These are phyloP conservation scores for Penicillium canariense DNA, from an alignment of 495 filamentous ascomycete species.

Conservation along the genomic window DNA sequence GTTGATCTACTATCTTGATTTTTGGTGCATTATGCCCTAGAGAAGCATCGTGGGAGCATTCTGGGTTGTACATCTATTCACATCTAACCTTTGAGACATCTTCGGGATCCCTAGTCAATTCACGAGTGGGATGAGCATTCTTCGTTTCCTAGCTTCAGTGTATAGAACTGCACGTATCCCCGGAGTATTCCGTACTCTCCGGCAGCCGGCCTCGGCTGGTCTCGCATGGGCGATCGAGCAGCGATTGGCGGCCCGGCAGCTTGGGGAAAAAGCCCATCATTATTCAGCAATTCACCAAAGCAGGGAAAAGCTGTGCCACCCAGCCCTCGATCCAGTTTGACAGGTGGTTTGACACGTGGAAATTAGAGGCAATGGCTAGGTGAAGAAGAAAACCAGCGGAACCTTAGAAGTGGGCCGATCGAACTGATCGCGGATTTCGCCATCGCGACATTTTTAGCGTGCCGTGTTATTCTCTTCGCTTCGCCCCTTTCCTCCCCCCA, in stretches of 20 bases:
- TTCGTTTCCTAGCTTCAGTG: too few relatives aligned
- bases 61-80: conserved; percentile 27
- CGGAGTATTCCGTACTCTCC: background rate
- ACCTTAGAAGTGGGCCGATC: conserved; percentile 13
- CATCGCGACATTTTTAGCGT: conserved; percentile 26
- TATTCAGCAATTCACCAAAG: background rate
- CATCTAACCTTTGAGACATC: conserved; percentile 7
- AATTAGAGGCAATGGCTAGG: background rate
- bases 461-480: conserved; percentile 1
- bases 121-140: too few relatives aligned
- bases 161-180: too few relatives aligned
- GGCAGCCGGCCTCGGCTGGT: background rate
- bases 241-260: background rate
- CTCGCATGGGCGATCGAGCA: background rate
- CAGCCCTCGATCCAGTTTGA: too few relatives aligned
- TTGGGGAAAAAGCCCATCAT: too few relatives aligned
- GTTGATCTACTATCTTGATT: background rate
- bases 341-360: background rate
- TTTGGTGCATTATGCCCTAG: conserved; percentile 23
- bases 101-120: too few relatives aligned
- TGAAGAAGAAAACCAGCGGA: background rate
- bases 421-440: conserved; percentile 3
- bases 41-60: conserved; percentile 29
- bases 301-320: background rate
- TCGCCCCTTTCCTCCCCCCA: conserved; percentile 3